phyloP scores from a whole-genome alignment of 306 rosid species.

The Malus asiatica region DNA sequence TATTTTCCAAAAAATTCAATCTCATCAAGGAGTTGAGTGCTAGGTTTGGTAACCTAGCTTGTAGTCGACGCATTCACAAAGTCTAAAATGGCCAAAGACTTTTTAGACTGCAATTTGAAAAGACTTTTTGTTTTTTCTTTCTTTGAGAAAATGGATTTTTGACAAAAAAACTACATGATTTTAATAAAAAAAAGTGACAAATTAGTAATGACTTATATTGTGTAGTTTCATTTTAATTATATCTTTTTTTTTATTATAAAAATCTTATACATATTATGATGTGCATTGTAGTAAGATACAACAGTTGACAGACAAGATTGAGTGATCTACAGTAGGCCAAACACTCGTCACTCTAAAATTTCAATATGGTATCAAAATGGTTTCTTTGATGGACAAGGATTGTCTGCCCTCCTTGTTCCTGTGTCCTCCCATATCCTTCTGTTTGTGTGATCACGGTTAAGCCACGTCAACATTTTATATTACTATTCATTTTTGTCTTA shows the following conservation, averaged over 20 bases:
- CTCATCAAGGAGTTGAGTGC: background rate
- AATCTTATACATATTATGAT: background rate
- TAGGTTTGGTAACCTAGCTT: background rate
- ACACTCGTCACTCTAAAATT: too few relatives aligned
- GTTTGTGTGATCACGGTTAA: too few relatives aligned
- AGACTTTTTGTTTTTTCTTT: background rate
- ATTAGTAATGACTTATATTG: background rate
- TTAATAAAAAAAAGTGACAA: background rate
- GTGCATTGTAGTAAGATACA: background rate
- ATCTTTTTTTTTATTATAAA: too few relatives aligned
- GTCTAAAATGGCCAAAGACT: constrained; percentile 7
- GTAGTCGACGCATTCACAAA: background rate
- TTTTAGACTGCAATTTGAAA: background rate
- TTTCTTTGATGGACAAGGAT: too few relatives aligned
- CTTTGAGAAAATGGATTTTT: background rate
- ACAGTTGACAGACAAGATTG: background rate
- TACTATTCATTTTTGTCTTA: too few relatives aligned
- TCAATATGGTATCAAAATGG: too few relatives aligned
- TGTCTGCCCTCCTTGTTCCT: too few relatives aligned
- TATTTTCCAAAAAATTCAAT: background rate
- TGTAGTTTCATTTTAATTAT: background rate
- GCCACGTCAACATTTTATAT: too few relatives aligned
- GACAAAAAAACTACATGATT: background rate
- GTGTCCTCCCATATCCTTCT: too few relatives aligned
- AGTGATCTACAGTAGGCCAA: background rate